phyloP scores from a whole-genome alignment of 345 rosid genomes.

The Gossypium ekmanianum region DNA sequence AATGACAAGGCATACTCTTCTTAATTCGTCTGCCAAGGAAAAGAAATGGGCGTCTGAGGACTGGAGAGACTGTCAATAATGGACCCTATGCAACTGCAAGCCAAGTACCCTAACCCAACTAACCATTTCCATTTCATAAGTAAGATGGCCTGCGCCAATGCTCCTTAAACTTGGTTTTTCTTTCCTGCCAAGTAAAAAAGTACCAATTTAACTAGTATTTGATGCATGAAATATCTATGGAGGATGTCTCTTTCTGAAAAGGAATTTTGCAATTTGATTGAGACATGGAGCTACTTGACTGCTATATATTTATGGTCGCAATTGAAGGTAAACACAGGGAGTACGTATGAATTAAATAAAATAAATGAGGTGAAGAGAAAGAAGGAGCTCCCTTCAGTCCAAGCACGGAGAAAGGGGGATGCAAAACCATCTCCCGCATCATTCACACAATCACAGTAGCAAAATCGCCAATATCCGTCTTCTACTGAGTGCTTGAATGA shows the following conservation, averaged over 20 bases:
- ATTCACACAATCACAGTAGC: slow-evolving; percentile 80
- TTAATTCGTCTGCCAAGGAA: not conserved
- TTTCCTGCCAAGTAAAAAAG: slow-evolving; percentile 9
- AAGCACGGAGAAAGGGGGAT: slow-evolving; percentile 68
- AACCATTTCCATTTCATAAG: not conserved
- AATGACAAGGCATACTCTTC: not conserved
- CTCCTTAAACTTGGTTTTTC: not conserved
- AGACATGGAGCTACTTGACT: not conserved
- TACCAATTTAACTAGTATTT: not conserved
- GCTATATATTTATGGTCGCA: not conserved
- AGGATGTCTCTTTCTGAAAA: not conserved
- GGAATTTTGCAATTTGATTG: not conserved
- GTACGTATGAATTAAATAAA: not conserved
- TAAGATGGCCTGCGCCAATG: not conserved
- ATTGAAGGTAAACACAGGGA: not conserved
- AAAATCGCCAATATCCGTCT: not conserved
- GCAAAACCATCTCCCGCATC: slow-evolving; percentile 90
- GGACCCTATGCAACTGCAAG: not conserved
- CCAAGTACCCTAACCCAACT: not conserved
- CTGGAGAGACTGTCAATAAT: not conserved
- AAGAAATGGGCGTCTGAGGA: not conserved
- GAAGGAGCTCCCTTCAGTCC: slow-evolving; percentile 99
- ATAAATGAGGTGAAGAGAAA: slow-evolving; percentile 24
- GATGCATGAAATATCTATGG: not conserved
- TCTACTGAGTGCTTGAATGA: slow-evolving; percentile 63